Base-by-base conservation (phyloP, 371 early-diverging fungal species). In the Circinella umbellata region DNA sequence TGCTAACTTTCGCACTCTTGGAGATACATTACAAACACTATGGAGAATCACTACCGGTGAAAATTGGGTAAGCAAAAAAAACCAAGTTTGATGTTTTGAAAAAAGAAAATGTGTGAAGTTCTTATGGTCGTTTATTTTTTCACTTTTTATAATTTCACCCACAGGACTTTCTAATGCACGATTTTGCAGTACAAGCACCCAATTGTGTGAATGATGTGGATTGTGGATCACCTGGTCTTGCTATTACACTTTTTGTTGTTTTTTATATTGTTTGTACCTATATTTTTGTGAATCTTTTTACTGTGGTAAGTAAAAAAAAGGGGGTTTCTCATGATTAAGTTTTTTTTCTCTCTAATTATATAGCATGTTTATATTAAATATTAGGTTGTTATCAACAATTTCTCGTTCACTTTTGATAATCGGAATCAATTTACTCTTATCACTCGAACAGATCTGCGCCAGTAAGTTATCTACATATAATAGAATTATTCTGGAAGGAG, bases 21-120 rank as follows among this genome's bases (percentile, higher is more conserved):
- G 73, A 13, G 79, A 74, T 38, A 70, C 84, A 0, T 72, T 87
- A 18, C 63, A 80, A 48, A 83, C 84, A 51, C 68, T 87, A 17
- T 82, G 83, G 54, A 77, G 87, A 37, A 85, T 85, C 59, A 84
- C 86, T 6, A 87, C 87, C 0, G 87, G 87, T 4, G 87, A 87
- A 75, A 83, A 87, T 63, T 87, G 87, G 87, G 87, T 79, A 73
- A 11, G 49, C 20, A 53, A 9, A 27, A 35, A 34, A 34, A 20
- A 38, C 1, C 18, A 42, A 36, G 4, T 11, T 38, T 2, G 20
- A 6, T 27, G 4, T 18, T n/a, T 35, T 62, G 1, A 0, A 0
- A 35, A 18, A 42, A 62, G 2, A 46, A 3, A 10, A 37, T n/a
- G 15, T 34, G 62, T 61, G n/a, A 27, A 27, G 0, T 27, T 27